phyloP scores from a whole-genome alignment of 257 asterid species.

The Jacaranda copaia region DNA sequence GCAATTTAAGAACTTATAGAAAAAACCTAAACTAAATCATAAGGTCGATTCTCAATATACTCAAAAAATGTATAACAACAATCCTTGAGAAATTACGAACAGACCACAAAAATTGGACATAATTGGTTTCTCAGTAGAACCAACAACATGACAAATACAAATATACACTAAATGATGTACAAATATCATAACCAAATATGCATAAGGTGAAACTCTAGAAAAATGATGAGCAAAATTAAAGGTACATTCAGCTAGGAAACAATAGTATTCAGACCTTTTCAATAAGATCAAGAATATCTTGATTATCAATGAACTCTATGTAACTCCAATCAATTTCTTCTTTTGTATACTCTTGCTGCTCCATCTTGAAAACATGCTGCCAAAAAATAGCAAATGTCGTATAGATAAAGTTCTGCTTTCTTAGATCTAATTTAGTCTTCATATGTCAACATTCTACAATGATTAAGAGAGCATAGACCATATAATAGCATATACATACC shows the following conservation, averaged over 20 bases:
- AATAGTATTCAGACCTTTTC: slow-evolving; percentile 61
- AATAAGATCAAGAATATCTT: slow-evolving; percentile 82
- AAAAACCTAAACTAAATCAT: not conserved
- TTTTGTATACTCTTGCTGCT: slow-evolving; percentile 83
- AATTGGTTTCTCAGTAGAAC: slow-evolving; percentile 1
- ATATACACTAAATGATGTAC: slow-evolving; percentile 3
- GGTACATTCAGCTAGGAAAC: slow-evolving; percentile 12
- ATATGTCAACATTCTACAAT: slow-evolving; percentile 11
- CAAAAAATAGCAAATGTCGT: slow-evolving; percentile 29
- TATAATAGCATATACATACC: slow-evolving; percentile 48
- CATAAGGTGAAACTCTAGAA: not conserved
- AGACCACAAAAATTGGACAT: not conserved
- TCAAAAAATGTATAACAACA: not conserved
- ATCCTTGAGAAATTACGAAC: not conserved
- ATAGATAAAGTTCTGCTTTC: slow-evolving; percentile 20
- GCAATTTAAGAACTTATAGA: not conserved
- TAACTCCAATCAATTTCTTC: slow-evolving; percentile 92
- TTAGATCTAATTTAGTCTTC: slow-evolving; percentile 7
- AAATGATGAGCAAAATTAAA: not conserved
- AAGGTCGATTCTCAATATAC: not conserved
- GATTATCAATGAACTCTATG: slow-evolving; percentile 78
- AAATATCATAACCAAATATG: not conserved
- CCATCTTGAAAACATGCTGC: slow-evolving; percentile 91
- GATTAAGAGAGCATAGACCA: not conserved
- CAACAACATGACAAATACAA: not conserved